Conservation (phyloP, 306 rosid species). For the Rubus parviflorus region DNA sequence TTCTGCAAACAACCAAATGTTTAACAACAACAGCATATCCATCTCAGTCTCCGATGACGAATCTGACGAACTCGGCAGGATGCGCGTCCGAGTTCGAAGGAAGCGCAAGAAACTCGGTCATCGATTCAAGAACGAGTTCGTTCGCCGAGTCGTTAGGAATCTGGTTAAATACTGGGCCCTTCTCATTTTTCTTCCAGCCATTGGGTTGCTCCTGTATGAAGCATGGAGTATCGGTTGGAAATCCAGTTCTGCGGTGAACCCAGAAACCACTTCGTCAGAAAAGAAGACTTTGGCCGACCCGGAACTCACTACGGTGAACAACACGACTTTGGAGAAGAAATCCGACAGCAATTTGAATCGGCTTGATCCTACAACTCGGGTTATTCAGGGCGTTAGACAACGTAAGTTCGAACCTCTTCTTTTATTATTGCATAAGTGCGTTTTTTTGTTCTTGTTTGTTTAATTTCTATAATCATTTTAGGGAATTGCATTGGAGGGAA, state of each 20-base stretch:
- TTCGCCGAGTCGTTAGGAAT: constrained; percentile 39
- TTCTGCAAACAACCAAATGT: constrained; percentile 37
- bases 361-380: constrained; percentile 68
- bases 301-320: constrained; percentile 20
- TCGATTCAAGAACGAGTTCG: constrained; percentile 39
- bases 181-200: constrained; percentile 54
- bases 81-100: constrained; percentile 69
- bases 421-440: too few relatives aligned
- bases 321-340: constrained; percentile 33
- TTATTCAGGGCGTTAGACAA: constrained; percentile 68
- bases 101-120: constrained; percentile 66
- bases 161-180: constrained; percentile 68
- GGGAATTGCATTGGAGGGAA: too few relatives aligned
- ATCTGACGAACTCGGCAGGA: constrained; percentile 71
- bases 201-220: constrained; percentile 60
- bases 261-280: too few relatives aligned
- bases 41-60: constrained; percentile 77
- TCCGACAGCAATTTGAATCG: constrained; percentile 65
- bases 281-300: not conserved
- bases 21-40: constrained; percentile 50
- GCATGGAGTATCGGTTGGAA: constrained; percentile 49
- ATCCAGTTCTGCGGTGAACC: constrained; percentile 23
- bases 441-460: not conserved
- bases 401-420: constrained; percentile 50
- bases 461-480: too few relatives aligned